Conservation (phyloP, 176 grass and related monocot genomes). For the Leersia perrieri region DNA sequence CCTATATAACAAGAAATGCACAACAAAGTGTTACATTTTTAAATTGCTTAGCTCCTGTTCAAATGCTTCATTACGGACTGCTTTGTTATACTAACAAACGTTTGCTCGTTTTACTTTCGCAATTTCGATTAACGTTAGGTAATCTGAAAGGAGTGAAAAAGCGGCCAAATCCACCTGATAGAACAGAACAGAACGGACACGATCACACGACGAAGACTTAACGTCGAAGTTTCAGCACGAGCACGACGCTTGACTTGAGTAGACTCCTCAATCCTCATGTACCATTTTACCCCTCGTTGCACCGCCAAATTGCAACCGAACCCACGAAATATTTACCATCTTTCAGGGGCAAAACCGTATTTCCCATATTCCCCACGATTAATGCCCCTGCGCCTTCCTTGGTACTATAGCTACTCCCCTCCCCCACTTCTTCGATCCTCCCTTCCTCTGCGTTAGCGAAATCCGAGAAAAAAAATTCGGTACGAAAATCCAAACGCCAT, state of each 20-base stretch:
- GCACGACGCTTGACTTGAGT: constrained; percentile 7
- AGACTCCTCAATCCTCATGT: neutral
- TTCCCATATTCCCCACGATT: neutral
- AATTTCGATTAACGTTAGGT: neutral
- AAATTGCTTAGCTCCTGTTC: too few relatives aligned
- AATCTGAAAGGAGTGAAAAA: neutral
- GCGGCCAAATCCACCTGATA: neutral
- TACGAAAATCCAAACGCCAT: neutral
- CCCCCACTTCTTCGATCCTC: neutral
- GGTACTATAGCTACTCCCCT: constrained; percentile 4
- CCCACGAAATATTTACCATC: neutral
- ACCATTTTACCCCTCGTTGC: neutral
- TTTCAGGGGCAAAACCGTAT: neutral
- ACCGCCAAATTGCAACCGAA: neutral
- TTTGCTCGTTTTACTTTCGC: neutral
- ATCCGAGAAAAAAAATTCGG: neutral
- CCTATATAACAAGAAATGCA: too few relatives aligned
- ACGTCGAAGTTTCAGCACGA: too few relatives aligned
- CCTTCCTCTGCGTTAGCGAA: neutral
- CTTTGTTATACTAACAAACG: too few relatives aligned
- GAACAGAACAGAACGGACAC: neutral
- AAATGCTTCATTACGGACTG: neutral
- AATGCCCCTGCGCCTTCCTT: neutral
- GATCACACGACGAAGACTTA: too few relatives aligned
- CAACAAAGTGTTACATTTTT: neutral